phyloP scores from a whole-genome alignment of 73 alveolate species.

The Loxodes magnus region DNA sequence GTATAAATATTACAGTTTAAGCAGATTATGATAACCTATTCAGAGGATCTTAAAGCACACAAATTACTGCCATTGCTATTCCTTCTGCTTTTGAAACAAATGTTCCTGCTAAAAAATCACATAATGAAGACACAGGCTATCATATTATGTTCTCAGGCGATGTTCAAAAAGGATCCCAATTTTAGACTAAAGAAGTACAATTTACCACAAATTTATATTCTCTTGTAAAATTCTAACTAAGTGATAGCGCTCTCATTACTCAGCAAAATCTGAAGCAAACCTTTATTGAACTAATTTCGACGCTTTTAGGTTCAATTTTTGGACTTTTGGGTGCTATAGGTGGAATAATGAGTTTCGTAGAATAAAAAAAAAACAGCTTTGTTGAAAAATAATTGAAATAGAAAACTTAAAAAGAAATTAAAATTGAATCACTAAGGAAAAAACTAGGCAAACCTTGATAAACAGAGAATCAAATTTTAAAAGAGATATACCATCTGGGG shows the following conservation, averaged over 20 bases:
- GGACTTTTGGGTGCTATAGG: constrained; percentile 6
- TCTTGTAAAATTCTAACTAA: background rate
- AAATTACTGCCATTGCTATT: too few species aligned
- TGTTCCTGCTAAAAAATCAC: background rate
- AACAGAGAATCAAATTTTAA: too few species aligned
- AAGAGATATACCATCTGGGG: too few species aligned
- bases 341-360: constrained; percentile 1
- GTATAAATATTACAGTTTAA: background rate
- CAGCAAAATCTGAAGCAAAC: background rate
- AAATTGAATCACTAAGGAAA: too few species aligned
- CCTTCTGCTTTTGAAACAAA: background rate
- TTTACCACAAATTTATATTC: background rate
- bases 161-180: background rate
- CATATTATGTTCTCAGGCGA: background rate
- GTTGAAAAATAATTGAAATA: too few species aligned
- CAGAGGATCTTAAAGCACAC: background rate
- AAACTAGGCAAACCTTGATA: too few species aligned
- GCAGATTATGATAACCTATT: background rate
- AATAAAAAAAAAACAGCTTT: background rate
- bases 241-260: background rate
- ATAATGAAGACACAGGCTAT: constrained; percentile 1
- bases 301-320: constrained; percentile 8
- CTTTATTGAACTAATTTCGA: background rate
- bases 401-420: too few species aligned
- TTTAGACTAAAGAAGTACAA: background rate